phyloP scores from a whole-genome alignment of 495 filamentous ascomycete genomes.

The Aspergillus affinis region DNA sequence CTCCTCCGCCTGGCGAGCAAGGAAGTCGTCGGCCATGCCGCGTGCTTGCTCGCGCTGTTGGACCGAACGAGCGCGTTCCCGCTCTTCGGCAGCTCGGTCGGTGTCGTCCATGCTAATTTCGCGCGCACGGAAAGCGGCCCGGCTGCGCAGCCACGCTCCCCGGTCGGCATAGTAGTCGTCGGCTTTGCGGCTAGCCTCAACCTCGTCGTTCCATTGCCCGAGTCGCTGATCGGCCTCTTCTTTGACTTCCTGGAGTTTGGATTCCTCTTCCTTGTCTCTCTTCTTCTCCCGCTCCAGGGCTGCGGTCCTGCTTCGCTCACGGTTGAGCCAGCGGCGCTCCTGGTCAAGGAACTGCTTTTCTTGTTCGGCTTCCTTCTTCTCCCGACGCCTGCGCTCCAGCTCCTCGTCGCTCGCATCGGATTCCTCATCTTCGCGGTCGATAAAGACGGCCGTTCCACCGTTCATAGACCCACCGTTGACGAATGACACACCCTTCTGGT shows the following conservation, averaged over 20 bases:
- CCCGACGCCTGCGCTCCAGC: slow-evolving; percentile 68
- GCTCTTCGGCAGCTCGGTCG: slow-evolving; percentile 75
- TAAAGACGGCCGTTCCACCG: slow-evolving; percentile 48
- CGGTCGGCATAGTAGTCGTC: slow-evolving; percentile 87
- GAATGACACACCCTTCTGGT: slow-evolving; percentile 81
- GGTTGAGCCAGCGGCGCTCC: slow-evolving; percentile 85
- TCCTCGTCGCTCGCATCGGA: slow-evolving; percentile 87
- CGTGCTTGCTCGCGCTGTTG: slow-evolving; percentile 75
- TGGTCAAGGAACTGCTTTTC: slow-evolving; percentile 85
- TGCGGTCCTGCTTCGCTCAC: slow-evolving; percentile 77
- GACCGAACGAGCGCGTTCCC: slow-evolving; percentile 65
- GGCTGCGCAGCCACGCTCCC: slow-evolving; percentile 79
- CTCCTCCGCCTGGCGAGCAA: slow-evolving; percentile 84
- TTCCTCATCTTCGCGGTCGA: slow-evolving; percentile 78
- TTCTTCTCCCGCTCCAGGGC: slow-evolving; percentile 81
- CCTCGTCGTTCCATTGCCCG: slow-evolving; percentile 85
- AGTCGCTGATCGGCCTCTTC: slow-evolving; percentile 73
- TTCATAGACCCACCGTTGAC: slow-evolving; percentile 78
- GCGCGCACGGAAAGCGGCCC: slow-evolving; percentile 65
- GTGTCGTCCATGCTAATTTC: slow-evolving; percentile 76
- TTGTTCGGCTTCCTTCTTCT: slow-evolving; percentile 68
- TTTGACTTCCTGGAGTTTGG: slow-evolving; percentile 54
- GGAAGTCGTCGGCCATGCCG: slow-evolving; percentile 90
- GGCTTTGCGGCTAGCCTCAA: slow-evolving; percentile 66
- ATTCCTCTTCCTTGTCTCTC: slow-evolving; percentile 71